Conservation (phyloP, 352 stramenopile genomes). For the Phytopythium cucurbitacearum region DNA sequence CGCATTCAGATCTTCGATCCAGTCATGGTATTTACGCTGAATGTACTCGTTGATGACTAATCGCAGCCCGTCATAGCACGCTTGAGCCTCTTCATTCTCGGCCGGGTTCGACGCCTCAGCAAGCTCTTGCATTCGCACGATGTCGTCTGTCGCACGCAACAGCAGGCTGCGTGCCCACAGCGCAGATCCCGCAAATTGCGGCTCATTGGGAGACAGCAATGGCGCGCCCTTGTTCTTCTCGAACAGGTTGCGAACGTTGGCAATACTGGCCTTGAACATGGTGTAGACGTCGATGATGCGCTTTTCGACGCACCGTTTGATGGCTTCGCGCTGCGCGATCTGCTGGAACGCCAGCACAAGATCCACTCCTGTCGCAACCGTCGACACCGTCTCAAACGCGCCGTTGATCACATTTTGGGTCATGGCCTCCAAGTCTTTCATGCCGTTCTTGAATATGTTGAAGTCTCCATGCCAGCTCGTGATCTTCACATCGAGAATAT, state of each 20-base stretch:
- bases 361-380: conserved; percentile 84
- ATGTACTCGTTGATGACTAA: conserved; percentile 89
- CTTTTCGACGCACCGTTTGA: conserved; percentile 94
- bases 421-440: conserved; percentile 96
- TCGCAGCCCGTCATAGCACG: conserved; percentile 65
- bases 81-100: conserved; percentile 80
- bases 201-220: conserved; percentile 84
- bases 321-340: conserved; percentile 90
- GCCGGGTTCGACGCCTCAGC: conserved; percentile 59
- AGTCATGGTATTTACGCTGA: conserved; percentile 88
- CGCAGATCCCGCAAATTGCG: conserved; percentile 89
- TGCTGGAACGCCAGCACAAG: conserved; percentile 92
- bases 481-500: conserved; percentile 94
- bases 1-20: conserved; percentile 84
- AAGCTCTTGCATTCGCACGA: conserved; percentile 67
- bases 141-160: conserved; percentile 70
- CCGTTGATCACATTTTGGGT: conserved; percentile 95
- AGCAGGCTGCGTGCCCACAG: conserved; percentile 90
- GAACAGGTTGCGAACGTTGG: conserved; percentile 86
- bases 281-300: conserved; percentile 90
- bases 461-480: conserved; percentile 95
- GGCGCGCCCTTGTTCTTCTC: conserved; percentile 89
- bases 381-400: conserved; percentile 91
- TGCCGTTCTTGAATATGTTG: conserved; percentile 93
- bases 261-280: conserved; percentile 84